Evolutionary conservation across 1,284 basidiomycete genomes (phyloP), one percentile per base, ranked within the genome.

Genomic region (Trichosporon faecale): DNA sequence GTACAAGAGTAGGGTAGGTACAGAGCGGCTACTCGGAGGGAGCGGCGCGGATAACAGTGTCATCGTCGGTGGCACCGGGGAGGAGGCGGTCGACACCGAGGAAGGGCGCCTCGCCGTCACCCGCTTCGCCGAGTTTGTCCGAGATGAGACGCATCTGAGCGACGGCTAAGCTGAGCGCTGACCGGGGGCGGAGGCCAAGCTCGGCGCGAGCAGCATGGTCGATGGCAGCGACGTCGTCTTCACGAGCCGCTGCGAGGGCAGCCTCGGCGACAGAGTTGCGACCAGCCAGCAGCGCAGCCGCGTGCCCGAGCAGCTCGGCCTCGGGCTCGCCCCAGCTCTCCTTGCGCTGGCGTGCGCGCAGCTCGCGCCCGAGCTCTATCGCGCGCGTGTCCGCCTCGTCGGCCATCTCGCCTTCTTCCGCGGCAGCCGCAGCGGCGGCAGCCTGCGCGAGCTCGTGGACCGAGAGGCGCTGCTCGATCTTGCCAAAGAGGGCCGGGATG

Each of bases 101-200:
- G 55, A 71, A 65, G 63, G 71, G 66, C 27, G 71, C 66, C 44
- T 66, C 33, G n/a, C 72, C 72, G 49, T 72, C 73, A 8, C 69
- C 67, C 3, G 33, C 31, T 21, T 61, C 65, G 2, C 21, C 40
- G 6, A 75, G 68, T 23, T 52, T 66, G 25, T 70, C 66, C 12
- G 61, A 49, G 18, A 75, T 70, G 14, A 73, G 70, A 16, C 49
- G 44, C 16, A 71, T 73, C 70, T 75, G 74, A 25, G 66, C 66
- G 6, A 72, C 49, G 0, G 74, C 74, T 2, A 63, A 31, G 16
- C 66, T 49, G 16, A 73, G 70, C 6, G 31, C 55, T 2, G 67
- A 69, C 16, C 55, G 70, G 25, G 27, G 37, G 67, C 66, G 68
- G 18, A 72, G 37, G 8, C 72, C 72, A 11, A 69, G 67, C 6